Evolutionary conservation across 2,329 filamentous ascomycete species (phyloP).

Genomic region (Cladophialophora bantiana): DNA sequence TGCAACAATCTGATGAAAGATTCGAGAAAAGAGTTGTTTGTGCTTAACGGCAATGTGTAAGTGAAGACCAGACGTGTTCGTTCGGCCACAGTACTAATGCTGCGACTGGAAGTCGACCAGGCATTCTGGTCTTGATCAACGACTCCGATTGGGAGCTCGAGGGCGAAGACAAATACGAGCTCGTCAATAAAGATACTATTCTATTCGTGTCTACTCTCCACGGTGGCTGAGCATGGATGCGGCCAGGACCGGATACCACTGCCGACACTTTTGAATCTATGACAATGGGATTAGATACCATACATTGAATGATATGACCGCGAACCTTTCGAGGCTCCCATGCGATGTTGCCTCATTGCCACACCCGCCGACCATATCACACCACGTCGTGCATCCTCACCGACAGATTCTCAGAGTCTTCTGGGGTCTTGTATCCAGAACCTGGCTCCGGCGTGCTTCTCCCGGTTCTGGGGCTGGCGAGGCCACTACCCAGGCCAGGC

Average conservation of each 20-base stretch:
- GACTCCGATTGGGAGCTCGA: slow-evolving; percentile 98
- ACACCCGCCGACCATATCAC: slow-evolving; percentile 17
- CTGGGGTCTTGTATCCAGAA: slow-evolving; percentile 45
- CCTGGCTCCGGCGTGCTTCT: slow-evolving; percentile 53
- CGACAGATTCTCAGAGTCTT: slow-evolving; percentile 38
- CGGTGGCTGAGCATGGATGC: slow-evolving; percentile 69
- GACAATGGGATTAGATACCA: background rate
- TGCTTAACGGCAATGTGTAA: slow-evolving; percentile 86
- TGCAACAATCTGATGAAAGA: slow-evolving; percentile 86
- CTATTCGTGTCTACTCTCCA: slow-evolving; percentile 97
- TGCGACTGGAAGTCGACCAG: slow-evolving; percentile 72
- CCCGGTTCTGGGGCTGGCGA: slow-evolving; percentile 47
- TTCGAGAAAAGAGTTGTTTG: slow-evolving; percentile 83
- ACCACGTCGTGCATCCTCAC: slow-evolving; percentile 41
- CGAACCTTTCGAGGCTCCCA: background rate
- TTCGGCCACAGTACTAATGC: background rate
- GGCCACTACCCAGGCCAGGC: slow-evolving; percentile 46
- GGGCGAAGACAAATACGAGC: slow-evolving; percentile 87
- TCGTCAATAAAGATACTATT: slow-evolving; percentile 83
- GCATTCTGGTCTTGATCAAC: slow-evolving; percentile 95
- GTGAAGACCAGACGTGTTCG: slow-evolving; percentile 44
- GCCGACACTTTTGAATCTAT: background rate
- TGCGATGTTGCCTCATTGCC: background rate
- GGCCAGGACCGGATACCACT: background rate
- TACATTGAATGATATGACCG: slow-evolving; percentile 5